These are phyloP conservation scores for Colletotrichum sp. DNA, from an alignment of 2,329 filamentous ascomycete species.

Conservation along the genomic window DNA sequence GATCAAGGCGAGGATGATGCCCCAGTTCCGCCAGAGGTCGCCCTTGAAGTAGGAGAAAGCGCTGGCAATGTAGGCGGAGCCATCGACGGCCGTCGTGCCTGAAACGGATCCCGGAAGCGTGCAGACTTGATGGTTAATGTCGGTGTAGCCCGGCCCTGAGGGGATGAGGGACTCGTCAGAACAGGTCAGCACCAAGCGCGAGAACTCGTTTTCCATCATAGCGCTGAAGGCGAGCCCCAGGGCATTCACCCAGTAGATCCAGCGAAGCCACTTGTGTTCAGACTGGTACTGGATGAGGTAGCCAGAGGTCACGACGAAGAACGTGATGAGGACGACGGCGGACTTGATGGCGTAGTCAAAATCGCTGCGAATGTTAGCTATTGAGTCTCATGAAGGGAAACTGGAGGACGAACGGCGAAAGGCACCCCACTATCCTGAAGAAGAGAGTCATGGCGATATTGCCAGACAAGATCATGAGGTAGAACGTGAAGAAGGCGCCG, in stretches of 20 bases:
- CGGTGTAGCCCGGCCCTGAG: constrained; percentile 69
- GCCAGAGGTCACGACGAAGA: constrained; percentile 82
- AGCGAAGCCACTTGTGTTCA: constrained; percentile 78
- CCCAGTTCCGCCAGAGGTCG: constrained; percentile 84
- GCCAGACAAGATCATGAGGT: constrained; percentile 70
- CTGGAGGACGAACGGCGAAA: too few species aligned
- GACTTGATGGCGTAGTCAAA: constrained; percentile 89
- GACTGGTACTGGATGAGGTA: constrained; percentile 83
- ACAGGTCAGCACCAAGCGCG: constrained; percentile 71
- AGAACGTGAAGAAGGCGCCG: constrained; percentile 80
- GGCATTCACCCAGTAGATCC: constrained; percentile 81
- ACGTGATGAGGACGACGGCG: constrained; percentile 77
- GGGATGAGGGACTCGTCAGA: constrained; percentile 73
- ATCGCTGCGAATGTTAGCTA: constrained; percentile 41
- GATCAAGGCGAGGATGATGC: constrained; percentile 79
- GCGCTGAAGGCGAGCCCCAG: constrained; percentile 77
- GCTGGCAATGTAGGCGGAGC: constrained; percentile 70
- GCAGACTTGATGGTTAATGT: constrained; percentile 80
- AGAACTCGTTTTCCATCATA: constrained; percentile 90
- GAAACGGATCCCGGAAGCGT: constrained; percentile 75
- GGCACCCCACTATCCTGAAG: constrained; percentile 76
- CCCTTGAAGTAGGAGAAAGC: constrained; percentile 70
- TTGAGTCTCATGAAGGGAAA: constrained; percentile 32
- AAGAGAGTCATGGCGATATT: constrained; percentile 79
- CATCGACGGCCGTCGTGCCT: constrained; percentile 68